Conservation (phyloP, 148 eudicot species). For the Amaranthus palmeri region DNA sequence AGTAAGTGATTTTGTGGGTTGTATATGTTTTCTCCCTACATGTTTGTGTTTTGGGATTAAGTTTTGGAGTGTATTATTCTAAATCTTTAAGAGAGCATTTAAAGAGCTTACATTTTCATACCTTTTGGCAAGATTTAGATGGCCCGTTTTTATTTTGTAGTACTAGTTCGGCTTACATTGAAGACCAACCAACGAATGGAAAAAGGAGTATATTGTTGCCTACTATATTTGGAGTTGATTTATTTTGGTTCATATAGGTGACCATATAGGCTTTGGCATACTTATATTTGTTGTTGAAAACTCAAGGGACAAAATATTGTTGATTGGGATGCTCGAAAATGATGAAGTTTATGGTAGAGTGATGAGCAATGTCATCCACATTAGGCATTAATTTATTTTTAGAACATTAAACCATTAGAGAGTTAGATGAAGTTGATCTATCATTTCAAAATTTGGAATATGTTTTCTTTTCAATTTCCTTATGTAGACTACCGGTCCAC, state of each 20-base stretch:
- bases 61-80: slow-evolving; percentile 8
- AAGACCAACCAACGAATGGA: not conserved
- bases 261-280: no score
- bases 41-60: not conserved
- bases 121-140: not conserved
- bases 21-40: slow-evolving; percentile 8
- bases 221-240: no score
- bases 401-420: no score
- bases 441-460: no score
- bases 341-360: not conserved
- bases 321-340: no score
- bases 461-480: no score
- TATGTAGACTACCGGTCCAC: no score
- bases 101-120: not conserved
- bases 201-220: slow-evolving; percentile 9
- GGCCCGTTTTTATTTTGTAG: slow-evolving; percentile 1
- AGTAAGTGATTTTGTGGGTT: not conserved
- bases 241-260: no score
- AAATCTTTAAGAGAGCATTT: not conserved
- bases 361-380: not conserved
- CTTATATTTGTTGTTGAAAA: no score
- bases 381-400: not conserved
- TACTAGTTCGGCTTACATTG: not conserved
- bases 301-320: no score
- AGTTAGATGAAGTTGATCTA: no score